Conservation (phyloP, 345 rosid species). For the Gossypium longicalyx region DNA sequence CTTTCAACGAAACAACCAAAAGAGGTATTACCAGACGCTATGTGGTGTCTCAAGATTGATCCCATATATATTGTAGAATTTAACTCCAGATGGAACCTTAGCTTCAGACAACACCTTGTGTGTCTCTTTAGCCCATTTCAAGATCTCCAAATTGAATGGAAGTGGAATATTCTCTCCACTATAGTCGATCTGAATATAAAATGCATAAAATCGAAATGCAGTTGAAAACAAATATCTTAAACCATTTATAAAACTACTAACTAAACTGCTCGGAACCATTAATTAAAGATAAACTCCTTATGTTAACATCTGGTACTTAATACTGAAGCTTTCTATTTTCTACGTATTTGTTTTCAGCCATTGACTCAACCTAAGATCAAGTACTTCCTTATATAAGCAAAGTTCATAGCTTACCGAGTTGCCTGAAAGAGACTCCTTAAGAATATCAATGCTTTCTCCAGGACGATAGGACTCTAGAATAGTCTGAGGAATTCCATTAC, state of each 20-base stretch:
- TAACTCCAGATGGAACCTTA: constrained; percentile 75
- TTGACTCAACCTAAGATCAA: neutral
- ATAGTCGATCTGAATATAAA: constrained; percentile 49
- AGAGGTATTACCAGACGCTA: constrained; percentile 68
- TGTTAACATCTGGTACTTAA: neutral
- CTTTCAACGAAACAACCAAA: neutral
- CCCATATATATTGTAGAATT: constrained; percentile 93
- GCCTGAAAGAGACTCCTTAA: constrained; percentile 58
- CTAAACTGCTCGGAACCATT: neutral
- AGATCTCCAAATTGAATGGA: constrained; percentile 79
- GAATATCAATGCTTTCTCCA: constrained; percentile 51
- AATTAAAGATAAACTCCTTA: neutral
- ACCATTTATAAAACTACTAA: neutral
- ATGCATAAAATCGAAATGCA: neutral
- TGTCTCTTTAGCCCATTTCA: constrained; percentile 86
- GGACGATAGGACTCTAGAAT: constrained; percentile 65
- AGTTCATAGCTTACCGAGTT: constrained; percentile 53
- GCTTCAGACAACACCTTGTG: constrained; percentile 44
- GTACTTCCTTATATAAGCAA: neutral
- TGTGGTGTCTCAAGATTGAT: constrained; percentile 82
- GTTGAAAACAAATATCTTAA: constrained; percentile 8
- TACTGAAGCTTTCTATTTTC: no score
- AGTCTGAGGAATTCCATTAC: constrained; percentile 35
- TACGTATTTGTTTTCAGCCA: neutral
- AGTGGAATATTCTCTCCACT: constrained; percentile 58